These are phyloP conservation scores for Trypanosomatidae sp. DNA, from an alignment of 208 protist genomes.

Conservation along the genomic window DNA sequence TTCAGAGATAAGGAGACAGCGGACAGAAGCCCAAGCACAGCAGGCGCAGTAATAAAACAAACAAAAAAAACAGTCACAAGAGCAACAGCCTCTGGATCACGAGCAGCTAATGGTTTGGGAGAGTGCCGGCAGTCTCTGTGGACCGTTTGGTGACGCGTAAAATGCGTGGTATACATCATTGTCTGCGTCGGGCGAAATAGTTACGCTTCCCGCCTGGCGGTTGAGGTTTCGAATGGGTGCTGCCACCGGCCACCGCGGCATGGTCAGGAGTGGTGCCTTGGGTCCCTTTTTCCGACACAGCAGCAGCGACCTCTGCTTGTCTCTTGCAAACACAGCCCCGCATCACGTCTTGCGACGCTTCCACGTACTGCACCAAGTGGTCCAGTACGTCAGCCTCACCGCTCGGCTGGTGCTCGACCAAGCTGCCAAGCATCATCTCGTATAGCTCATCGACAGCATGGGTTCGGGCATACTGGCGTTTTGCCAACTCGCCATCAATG, in stretches of 20 bases:
- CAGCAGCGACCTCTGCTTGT: constrained; percentile 7
- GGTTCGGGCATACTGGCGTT: constrained; percentile 33
- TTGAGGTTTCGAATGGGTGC: constrained; percentile 4
- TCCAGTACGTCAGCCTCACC: constrained; percentile 53
- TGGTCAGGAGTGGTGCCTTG: background rate
- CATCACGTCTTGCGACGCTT: constrained; percentile 24
- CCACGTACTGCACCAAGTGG: constrained; percentile 56
- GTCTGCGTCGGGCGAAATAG: constrained; percentile 12
- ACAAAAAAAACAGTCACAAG: background rate
- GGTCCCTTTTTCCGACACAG: background rate
- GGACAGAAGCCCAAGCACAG: background rate
- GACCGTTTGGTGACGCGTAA: too few species aligned
- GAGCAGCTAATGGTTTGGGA: background rate
- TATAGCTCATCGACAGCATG: constrained; percentile 67
- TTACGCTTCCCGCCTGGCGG: constrained; percentile 16
- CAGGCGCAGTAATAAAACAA: background rate
- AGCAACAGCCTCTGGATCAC: background rate
- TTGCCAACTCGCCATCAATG: constrained; percentile 2
- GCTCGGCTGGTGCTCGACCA: constrained; percentile 38
- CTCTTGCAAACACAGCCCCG: constrained; percentile 14
- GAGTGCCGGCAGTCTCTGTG: background rate
- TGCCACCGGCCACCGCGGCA: background rate
- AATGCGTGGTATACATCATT: background rate
- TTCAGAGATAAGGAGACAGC: background rate
- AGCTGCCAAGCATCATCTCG: constrained; percentile 53